Base-by-base conservation (phyloP, 148 eudicot species). In the Euryodendron excelsum region DNA sequence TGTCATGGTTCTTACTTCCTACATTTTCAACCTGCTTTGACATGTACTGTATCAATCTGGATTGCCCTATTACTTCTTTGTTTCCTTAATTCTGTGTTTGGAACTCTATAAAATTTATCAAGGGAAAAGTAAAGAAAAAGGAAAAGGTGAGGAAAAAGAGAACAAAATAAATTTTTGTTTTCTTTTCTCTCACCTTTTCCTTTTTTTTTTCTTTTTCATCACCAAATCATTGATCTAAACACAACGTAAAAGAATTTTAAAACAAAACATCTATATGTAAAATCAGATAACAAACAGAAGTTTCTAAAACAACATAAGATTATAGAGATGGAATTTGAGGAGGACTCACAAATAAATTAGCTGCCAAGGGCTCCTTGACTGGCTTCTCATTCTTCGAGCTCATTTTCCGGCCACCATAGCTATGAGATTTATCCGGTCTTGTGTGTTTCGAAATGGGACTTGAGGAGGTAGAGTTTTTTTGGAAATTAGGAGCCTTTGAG, bases 11-110 rank as follows among this genome's bases (percentile, higher is more conserved):
- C 73, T 80, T 83, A 74, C 53, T 4, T 58, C 59, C 78, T 62
- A 52, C 39, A 60, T 69, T 66, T 82, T 73, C 82, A 60, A 69
- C 89, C 90, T 89, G 90, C 86, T 81, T 75, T 65, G 30, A 58
- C 28, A 68, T 20, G 65, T 30, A 20, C 8, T 17, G 30, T n/a
- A 13, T 60, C 18, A 67, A 52, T 25, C 47, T 58, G 18, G 52
- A 68, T 27, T 30, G 55, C 48, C 34, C 39, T 63, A 62, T 14
- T 30, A 0, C 74, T 50, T 10, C 15, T 23, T 69, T 33, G 44
- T 6, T 3, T 36, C 14, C 14, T 12, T 0, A 33, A 12, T 20
- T 39, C 44, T 37, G 12, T 50, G 56, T 13, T 12, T 50, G 56
- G 20, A 50, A 13, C 15, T 6, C n/a, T n/a, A n/a, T n/a, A n/a